Base-by-base conservation (phyloP, 148 eudicot genomes). In the Vaccinium vitisidaea region DNA sequence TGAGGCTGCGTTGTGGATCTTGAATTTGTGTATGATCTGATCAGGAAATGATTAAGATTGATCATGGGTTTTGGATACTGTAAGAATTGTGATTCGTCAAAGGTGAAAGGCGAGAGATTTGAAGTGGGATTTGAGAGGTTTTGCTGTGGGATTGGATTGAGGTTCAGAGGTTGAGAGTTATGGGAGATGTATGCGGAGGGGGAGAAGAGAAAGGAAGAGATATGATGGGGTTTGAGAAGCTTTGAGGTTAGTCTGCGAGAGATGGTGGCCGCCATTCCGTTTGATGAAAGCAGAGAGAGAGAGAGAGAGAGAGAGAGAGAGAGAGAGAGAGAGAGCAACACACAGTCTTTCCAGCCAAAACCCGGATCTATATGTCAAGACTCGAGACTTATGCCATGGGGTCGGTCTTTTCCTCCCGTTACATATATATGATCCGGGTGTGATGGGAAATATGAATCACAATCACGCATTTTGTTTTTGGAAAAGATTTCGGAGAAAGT, bases 211-310 rank as follows among this genome's bases (percentile, higher is more conserved):
- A 65, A 6, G 55, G 67, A 59, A 6, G 63, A 80, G 46, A 43
- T 43, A 0, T 39, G 67, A 18, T 9, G 32, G 52, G 84, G 53
- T 19, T 84, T 86, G 27, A 79, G 54, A 67, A 84, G 58, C 36
- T 83, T 80, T n/a, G 90, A 63, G 58, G 85, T n/a, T 4, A 88
- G 84, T 48, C 87, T 88, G 73, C 90, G 87, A 65, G 85, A 86
- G 55, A 88, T 36, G n/a, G 83, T 52, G 84, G 87, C 76, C 13
- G 87, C 88, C 90, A 88, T 88, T 50, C 46, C 70, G 50, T 43
- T 8, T 46, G 70, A 18, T 59, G 73, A 7, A 39, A 8, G 49
- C 25, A n/a, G 8, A 12, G 52, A n/a, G 55, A 46, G 83, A 25
- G 19, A 25, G 39, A 39, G 55, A 39, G 56, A 18, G 83, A 23